Percentiles rank a stretch among this genome's conserved stretches.
Conservation (phyloP, 208 protist genomes). For the Crithidia acanthocephali region DNA sequence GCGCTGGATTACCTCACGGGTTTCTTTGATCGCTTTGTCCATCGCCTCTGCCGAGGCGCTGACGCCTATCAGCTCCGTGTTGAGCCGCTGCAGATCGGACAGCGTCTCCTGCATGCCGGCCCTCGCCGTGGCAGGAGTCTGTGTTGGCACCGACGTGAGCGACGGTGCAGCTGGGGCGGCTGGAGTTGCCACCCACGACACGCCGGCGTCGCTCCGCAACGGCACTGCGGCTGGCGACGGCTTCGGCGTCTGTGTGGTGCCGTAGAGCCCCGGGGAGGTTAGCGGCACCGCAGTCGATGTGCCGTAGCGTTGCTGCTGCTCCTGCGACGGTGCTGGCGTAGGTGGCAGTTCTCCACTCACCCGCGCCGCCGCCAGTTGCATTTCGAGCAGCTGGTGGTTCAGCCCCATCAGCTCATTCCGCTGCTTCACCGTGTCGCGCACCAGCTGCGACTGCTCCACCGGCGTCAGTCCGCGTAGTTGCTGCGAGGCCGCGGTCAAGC, state of each 20-base stretch:
- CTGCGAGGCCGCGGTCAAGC: constrained; percentile 26
- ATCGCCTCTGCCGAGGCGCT: constrained; percentile 73
- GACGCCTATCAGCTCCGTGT: constrained; percentile 62
- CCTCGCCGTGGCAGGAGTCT: constrained; percentile 10
- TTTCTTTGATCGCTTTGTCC: constrained; percentile 76
- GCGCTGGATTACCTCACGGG: constrained; percentile 58
- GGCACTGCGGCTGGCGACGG: neutral
- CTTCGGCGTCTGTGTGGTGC: constrained; percentile 1
- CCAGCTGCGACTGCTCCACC: constrained; percentile 63
- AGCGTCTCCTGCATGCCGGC: constrained; percentile 56
- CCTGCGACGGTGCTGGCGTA: neutral
- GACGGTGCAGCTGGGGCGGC: neutral
- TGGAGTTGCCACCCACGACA: constrained; percentile 10
- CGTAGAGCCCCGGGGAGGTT: neutral
- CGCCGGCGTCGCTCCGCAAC: constrained; percentile 9
- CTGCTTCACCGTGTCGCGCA: constrained; percentile 72
- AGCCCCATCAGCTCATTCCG: constrained; percentile 68
- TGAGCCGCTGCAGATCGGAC: constrained; percentile 62
- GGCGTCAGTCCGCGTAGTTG: constrained; percentile 43
- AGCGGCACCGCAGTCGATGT: neutral
- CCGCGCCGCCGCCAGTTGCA: constrained; percentile 56
- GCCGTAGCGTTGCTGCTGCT: neutral
- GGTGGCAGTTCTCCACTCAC: constrained; percentile 10
- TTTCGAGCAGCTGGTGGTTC: constrained; percentile 72
- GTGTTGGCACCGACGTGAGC: constrained; percentile 2